These are phyloP conservation scores for Boletus rubescentipes DNA, from an alignment of 768 basidiomycete genomes.

Conservation along the genomic window DNA sequence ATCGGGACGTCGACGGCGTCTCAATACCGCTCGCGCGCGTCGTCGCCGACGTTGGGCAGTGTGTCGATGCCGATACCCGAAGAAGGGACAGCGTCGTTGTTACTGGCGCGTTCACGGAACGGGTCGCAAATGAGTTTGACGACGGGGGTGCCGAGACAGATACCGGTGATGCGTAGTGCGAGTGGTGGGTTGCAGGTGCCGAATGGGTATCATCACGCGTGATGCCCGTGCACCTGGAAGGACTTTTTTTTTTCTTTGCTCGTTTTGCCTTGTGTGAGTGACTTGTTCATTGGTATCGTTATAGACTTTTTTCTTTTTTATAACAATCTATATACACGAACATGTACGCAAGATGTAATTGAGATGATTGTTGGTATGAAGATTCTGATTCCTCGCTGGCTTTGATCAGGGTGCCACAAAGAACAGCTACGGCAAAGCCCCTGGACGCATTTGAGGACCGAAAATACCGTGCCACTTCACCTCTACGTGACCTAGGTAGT, in stretches of 20 bases:
- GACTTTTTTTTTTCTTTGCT: not conserved
- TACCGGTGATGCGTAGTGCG: conserved; percentile 36
- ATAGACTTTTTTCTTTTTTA: no score
- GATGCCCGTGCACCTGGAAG: not conserved
- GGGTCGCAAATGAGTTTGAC: conserved; percentile 64
- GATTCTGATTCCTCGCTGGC: no score
- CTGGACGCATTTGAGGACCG: no score
- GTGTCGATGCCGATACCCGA: conserved; percentile 10
- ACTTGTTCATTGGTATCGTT: not conserved
- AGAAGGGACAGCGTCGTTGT: conserved; percentile 33
- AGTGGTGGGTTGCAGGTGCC: conserved; percentile 22
- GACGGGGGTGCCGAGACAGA: conserved; percentile 48
- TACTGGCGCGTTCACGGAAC: conserved; percentile 58
- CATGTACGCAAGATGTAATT: no score
- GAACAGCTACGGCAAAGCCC: no score
- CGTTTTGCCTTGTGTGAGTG: not conserved
- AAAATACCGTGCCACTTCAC: no score
- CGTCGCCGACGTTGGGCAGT: conserved; percentile 27
- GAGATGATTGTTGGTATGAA: no score
- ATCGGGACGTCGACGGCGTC: conserved; percentile 35
- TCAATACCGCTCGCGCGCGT: conserved; percentile 33
- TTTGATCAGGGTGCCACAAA: no score
- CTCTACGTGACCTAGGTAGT: conserved; percentile 11
- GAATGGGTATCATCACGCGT: conserved; percentile 13
- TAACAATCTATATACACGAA: no score